Conservation (phyloP, 352 stramenopile species). For the Globisporangium cystogenes region DNA sequence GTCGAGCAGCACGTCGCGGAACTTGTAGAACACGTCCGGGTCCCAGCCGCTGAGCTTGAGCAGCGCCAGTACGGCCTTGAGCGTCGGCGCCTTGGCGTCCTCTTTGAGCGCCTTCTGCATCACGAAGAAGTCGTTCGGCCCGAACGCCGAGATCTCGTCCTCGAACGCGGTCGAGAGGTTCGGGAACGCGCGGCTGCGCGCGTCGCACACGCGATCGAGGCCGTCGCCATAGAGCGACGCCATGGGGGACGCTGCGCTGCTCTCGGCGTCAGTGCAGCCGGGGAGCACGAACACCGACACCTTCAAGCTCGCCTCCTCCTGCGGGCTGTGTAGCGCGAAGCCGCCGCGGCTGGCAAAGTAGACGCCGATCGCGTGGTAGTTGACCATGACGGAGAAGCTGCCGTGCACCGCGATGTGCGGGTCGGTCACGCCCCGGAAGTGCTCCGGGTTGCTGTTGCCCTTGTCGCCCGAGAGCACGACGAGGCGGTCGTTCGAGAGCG, state of each 20-base stretch:
- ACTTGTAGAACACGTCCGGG: slow-evolving; percentile 95
- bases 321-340: slow-evolving; percentile 90
- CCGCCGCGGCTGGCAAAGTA: slow-evolving; percentile 88
- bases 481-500: slow-evolving; percentile 41
- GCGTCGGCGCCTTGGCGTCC: slow-evolving; percentile 65
- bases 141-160: slow-evolving; percentile 86
- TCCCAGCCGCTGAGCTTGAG: slow-evolving; percentile 92
- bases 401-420: slow-evolving; percentile 95
- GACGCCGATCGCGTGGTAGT: slow-evolving; percentile 93
- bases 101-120: slow-evolving; percentile 90
- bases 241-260: slow-evolving; percentile 15
- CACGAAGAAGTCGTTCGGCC: slow-evolving; percentile 94
- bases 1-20: slow-evolving; percentile 89
- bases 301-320: slow-evolving; percentile 92
- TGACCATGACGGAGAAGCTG: slow-evolving; percentile 95
- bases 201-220: slow-evolving; percentile 57
- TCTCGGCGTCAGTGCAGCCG: background rate
- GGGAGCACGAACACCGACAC: slow-evolving; percentile 85
- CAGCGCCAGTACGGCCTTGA: slow-evolving; percentile 87
- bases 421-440: slow-evolving; percentile 89
- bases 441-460: slow-evolving; percentile 90
- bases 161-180: slow-evolving; percentile 74
- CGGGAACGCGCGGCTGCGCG: slow-evolving; percentile 58
- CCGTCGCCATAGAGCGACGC: slow-evolving; percentile 35
- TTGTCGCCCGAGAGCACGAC: slow-evolving; percentile 93